Evolutionary conservation across 331 rosid genomes (phyloP).

Genomic region (Malus hybrid): DNA sequence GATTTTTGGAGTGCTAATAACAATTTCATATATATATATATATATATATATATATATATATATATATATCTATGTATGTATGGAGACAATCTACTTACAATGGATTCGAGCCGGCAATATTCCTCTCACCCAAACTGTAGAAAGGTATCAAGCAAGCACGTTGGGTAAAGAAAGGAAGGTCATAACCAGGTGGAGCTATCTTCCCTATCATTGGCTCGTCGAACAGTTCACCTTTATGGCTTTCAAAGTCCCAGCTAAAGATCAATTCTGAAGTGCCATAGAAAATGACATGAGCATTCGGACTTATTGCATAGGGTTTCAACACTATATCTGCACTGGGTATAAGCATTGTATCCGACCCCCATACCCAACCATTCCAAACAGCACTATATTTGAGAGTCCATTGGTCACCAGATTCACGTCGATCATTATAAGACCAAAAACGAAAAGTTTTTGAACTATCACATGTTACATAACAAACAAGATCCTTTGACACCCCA

Average conservation of each 20-base stretch:
- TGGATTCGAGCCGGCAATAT: background rate
- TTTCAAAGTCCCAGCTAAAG: background rate
- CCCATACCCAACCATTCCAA: too few species aligned
- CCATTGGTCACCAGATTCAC: too few species aligned
- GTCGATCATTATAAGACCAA: background rate
- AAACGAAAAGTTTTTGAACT: background rate
- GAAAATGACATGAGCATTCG: too few species aligned
- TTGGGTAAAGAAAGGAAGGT: background rate
- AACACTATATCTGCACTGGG: too few species aligned
- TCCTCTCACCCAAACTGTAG: background rate
- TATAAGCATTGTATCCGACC: too few species aligned
- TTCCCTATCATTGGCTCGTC: background rate
- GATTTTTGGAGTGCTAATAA: too few species aligned
- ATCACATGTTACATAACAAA: background rate
- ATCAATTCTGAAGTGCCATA: background rate
- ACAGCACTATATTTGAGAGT: too few species aligned
- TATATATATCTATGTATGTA: too few species aligned
- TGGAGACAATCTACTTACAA: background rate
- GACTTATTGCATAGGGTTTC: too few species aligned
- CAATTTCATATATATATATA: too few species aligned
- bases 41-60: too few species aligned
- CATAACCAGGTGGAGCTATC: background rate
- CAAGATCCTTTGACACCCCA: background rate
- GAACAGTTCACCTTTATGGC: background rate
- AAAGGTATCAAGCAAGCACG: background rate